Conservation (phyloP, 306 rosid genomes). For the Begonia fuchsioides region DNA sequence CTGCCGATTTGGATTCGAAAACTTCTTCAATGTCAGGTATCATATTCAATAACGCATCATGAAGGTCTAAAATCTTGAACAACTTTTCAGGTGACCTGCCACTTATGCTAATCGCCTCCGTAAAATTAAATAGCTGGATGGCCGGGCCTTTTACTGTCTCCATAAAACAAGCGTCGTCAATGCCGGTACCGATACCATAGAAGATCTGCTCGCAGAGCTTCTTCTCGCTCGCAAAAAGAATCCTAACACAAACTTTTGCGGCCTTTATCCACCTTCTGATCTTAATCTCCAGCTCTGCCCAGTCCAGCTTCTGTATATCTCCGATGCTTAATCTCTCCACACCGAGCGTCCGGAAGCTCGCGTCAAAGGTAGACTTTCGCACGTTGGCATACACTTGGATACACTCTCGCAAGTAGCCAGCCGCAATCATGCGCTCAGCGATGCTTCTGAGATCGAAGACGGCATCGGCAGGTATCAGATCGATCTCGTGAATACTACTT, state of each 20-base stretch:
- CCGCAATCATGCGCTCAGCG: constrained; percentile 77
- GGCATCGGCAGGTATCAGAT: constrained; percentile 72
- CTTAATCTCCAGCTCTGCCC: constrained; percentile 78
- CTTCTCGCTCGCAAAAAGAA: constrained; percentile 78
- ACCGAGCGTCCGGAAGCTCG: constrained; percentile 56
- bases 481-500: constrained; percentile 86
- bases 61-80: constrained; percentile 82
- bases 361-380: constrained; percentile 63
- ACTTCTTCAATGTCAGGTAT: constrained; percentile 75
- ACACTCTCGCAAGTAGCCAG: constrained; percentile 80
- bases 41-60: constrained; percentile 76
- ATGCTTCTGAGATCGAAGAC: constrained; percentile 62
- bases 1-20: constrained; percentile 78
- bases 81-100: constrained; percentile 87
- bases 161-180: constrained; percentile 89
- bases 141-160: constrained; percentile 92
- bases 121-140: constrained; percentile 79
- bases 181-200: constrained; percentile 55
- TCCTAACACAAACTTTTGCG: constrained; percentile 68
- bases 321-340: constrained; percentile 87
- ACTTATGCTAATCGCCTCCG: constrained; percentile 85
- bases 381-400: constrained; percentile 89
- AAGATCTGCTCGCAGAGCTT: constrained; percentile 79
- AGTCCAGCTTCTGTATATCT: constrained; percentile 80
- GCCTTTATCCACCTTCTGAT: constrained; percentile 86